phyloP scores from a whole-genome alignment of 805 yeast species.

The Alloascoidea africana region DNA sequence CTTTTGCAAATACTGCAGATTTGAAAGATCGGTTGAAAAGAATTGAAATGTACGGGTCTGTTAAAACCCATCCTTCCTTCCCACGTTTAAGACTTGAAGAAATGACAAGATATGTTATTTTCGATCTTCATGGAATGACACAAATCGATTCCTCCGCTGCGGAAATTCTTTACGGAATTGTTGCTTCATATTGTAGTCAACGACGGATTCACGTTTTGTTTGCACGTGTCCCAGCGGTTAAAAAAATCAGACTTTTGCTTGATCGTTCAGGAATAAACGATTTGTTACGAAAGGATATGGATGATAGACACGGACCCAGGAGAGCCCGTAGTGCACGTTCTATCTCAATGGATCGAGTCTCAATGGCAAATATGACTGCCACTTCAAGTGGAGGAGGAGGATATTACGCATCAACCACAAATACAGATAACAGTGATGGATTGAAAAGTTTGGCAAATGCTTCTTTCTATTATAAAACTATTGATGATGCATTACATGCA shows the following conservation, averaged over 20 bases:
- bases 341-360: too few relatives aligned
- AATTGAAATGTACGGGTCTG: slow-evolving; percentile 64
- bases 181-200: slow-evolving; percentile 32
- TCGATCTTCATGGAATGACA: slow-evolving; percentile 76
- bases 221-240: slow-evolving; percentile 38
- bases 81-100: slow-evolving; percentile 32
- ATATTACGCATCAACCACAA: slow-evolving; percentile 2
- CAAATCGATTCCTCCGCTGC: slow-evolving; percentile 69
- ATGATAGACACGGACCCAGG: background rate
- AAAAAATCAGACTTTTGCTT: slow-evolving; percentile 32
- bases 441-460: slow-evolving; percentile 18
- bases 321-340: background rate
- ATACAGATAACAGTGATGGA: too few relatives aligned
- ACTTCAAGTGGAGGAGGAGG: background rate
- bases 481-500: slow-evolving; percentile 40
- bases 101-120: slow-evolving; percentile 40
- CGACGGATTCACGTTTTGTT: slow-evolving; percentile 44
- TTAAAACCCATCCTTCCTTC: slow-evolving; percentile 61
- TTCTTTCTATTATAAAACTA: slow-evolving; percentile 30
- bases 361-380: too few relatives aligned
- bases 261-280: slow-evolving; percentile 37
- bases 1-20: slow-evolving; percentile 76
- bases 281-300: slow-evolving; percentile 12
- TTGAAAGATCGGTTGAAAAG: slow-evolving; percentile 50
- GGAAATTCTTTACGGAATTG: slow-evolving; percentile 50